A percentile compares a stretch with the other conserved stretches of the same genome.
Conservation (phyloP, 2,329 filamentous ascomycete species). For the Blumeria graminis region DNA sequence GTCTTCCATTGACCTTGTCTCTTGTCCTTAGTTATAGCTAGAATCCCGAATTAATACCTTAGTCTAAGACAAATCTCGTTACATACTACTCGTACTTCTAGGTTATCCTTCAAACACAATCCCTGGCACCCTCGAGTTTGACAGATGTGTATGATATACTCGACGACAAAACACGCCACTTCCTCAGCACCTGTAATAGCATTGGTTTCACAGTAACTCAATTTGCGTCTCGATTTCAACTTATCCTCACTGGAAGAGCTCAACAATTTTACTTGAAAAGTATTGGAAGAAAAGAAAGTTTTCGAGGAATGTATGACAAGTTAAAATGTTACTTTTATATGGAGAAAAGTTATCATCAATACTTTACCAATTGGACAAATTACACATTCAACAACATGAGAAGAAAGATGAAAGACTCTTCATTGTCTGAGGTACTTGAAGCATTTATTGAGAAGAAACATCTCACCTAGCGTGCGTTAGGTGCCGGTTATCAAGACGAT, state of each 20-base stretch:
- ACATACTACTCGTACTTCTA: too few species aligned
- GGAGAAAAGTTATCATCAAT: background rate
- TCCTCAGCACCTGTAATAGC: background rate
- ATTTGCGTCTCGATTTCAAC: background rate
- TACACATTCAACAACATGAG: background rate
- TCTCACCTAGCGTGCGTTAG: background rate
- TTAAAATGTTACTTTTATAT: background rate
- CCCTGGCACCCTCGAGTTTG: too few species aligned
- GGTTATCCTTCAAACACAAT: too few species aligned
- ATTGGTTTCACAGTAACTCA: background rate
- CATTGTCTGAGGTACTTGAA: background rate
- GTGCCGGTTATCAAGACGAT: background rate
- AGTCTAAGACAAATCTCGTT: too few species aligned
- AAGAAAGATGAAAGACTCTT: background rate
- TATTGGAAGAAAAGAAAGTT: background rate
- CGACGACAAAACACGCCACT: background rate
- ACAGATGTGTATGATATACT: background rate
- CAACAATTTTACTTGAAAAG: background rate
- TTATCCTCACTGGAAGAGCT: background rate
- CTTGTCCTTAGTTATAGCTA: too few species aligned
- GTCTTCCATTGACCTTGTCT: too few species aligned
- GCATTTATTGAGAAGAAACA: background rate
- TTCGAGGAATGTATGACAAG: background rate
- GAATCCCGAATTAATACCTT: too few species aligned
- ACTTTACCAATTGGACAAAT: background rate